Base-by-base conservation (phyloP, 495 filamentous ascomycete species). In the Tuber magnatum region DNA sequence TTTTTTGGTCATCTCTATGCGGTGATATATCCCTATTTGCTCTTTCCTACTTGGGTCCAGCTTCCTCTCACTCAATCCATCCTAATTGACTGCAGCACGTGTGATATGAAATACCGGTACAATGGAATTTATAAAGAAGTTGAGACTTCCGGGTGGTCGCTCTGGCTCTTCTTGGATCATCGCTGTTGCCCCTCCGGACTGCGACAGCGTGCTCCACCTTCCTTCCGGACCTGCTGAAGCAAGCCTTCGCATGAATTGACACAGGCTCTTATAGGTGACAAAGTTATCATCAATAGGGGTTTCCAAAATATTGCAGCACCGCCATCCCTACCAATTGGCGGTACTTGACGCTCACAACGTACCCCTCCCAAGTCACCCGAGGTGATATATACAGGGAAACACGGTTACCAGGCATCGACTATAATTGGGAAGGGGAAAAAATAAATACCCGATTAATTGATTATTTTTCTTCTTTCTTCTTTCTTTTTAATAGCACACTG, bases 41-140 rank as follows among this genome's bases (percentile, higher is more conserved):
- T 32, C 32, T 65, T 65, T 65, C 56, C 28, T 35, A 35, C 56
- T 35, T 65, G 28, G 32, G 28, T 20, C 44, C 28, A 32, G 14
- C 69, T 71, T 39, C 71, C 14, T 46, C 71, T 68, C 24, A 44
- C 41, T 71, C 43, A 48, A 72, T 71, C n/a, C n/a, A 22, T 40
- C 39, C 74, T 51, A 46, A 48, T 41, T 78, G 42, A 48, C 35
- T n/a, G 40, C 48, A 68, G 28, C n/a, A 68, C 68, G 77, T 73
- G 61, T 65, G 70, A 72, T 70, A 75, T 22, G 65, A 75, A 65
- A 78, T 42, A 44, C 39, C 39, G 39, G 39, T 40, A 7, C 56
- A 69, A 41, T 12, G 32, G 41, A 68, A 40, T 70, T 72, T 79
- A 79, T 79, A 79, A 78, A 79, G 77, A 75, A 73, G 72, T 79